Percentiles rank a stretch among this genome's conserved stretches.
Evolutionary conservation across 768 basidiomycete genomes (phyloP).

Genomic region (Lactifluus echinatus): DNA sequence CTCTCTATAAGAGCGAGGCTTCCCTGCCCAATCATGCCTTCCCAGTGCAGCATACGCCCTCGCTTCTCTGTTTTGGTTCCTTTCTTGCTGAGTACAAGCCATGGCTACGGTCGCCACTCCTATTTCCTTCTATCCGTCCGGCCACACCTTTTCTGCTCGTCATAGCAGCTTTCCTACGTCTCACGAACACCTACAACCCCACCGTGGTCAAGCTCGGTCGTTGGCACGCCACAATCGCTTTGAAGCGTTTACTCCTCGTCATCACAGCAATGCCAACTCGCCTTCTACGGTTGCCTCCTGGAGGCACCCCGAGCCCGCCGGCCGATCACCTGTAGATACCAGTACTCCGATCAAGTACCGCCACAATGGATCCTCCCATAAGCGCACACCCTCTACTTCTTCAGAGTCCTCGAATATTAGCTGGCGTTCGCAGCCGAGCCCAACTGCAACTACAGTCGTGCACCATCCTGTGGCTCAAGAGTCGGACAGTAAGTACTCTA

Average conservation of each 20-base stretch:
- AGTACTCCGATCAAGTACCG: neutral
- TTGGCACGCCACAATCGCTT: neutral
- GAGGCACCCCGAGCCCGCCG: constrained; percentile 8
- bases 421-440: neutral
- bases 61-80: neutral
- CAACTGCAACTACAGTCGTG: neutral
- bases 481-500: neutral
- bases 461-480: neutral
- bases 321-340: neutral
- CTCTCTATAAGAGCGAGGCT: neutral
- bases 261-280: neutral
- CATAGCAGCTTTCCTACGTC: neutral
- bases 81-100: neutral
- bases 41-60: neutral
- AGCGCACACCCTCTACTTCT: constrained; percentile 1
- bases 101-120: constrained; percentile 11
- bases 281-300: constrained; percentile 6
- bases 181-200: neutral
- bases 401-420: neutral
- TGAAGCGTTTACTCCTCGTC: constrained; percentile 12
- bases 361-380: neutral
- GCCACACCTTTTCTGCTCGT: neutral
- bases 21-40: neutral
- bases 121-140: neutral
- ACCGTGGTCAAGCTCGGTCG: neutral